Conservation (phyloP, 164 flowering plant species). For the Echeveria elegans region DNA sequence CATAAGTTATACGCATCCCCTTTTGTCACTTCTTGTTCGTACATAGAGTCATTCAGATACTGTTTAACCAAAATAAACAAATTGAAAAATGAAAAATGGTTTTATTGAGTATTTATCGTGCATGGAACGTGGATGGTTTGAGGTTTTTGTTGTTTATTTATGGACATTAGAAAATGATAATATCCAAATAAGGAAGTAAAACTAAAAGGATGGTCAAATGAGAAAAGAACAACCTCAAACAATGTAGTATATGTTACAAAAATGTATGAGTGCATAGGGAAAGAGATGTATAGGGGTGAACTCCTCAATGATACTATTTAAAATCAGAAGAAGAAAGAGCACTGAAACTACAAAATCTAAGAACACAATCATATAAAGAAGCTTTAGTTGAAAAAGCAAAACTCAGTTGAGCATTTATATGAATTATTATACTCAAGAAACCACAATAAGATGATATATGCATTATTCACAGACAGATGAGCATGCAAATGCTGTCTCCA, state of each 20-base stretch:
- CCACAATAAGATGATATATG: not conserved
- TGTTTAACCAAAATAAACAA: too few relatives aligned
- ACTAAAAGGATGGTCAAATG: not conserved
- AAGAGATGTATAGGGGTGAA: not conserved
- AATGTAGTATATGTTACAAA: too few relatives aligned
- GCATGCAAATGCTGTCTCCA: slow-evolving; percentile 4
- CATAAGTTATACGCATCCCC: not conserved
- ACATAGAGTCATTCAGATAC: too few relatives aligned
- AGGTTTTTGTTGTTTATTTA: too few relatives aligned
- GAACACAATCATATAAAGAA: not conserved
- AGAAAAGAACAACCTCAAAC: not conserved
- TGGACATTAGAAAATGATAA: too few relatives aligned
- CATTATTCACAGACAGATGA: not conserved
- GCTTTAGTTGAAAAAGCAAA: not conserved
- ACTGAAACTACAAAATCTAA: not conserved
- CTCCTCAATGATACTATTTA: slow-evolving; percentile 1
- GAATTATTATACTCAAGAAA: not conserved
- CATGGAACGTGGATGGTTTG: too few relatives aligned
- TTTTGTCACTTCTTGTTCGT: too few relatives aligned
- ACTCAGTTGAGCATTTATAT: not conserved
- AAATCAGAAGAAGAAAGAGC: not conserved
- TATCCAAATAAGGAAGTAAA: too few relatives aligned
- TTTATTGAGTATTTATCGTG: too few relatives aligned
- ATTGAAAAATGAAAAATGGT: too few relatives aligned
- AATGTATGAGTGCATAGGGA: not conserved